Percentiles rank a stretch among this genome's conserved stretches.
Conservation (phyloP, 2,329 filamentous ascomycete genomes). For the Paecilomyces sp. region DNA sequence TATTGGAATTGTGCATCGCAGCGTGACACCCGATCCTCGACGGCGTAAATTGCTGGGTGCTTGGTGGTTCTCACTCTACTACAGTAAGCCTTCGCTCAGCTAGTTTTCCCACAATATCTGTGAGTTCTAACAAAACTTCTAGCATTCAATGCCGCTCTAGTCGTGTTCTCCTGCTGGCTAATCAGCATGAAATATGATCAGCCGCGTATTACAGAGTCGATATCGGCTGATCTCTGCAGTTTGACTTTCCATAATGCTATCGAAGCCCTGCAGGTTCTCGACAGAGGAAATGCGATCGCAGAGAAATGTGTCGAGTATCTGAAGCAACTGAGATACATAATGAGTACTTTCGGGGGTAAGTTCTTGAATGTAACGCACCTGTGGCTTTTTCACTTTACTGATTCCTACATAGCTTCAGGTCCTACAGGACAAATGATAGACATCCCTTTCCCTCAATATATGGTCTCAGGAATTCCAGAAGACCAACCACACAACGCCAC, state of each 20-base stretch:
- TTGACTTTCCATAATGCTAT: slow-evolving; percentile 9
- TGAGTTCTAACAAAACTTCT: background rate
- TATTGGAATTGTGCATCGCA: slow-evolving; percentile 13
- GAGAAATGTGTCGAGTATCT: slow-evolving; percentile 22
- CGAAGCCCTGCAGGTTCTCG: slow-evolving; percentile 15
- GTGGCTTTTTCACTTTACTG: background rate
- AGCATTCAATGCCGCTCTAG: slow-evolving; percentile 26
- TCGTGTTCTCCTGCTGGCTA: slow-evolving; percentile 19
- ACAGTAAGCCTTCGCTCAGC: slow-evolving; percentile 16
- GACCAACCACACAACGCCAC: background rate
- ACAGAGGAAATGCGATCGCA: slow-evolving; percentile 21
- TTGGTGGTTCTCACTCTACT: slow-evolving; percentile 25
- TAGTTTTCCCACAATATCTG: background rate
- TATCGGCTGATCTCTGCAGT: slow-evolving; percentile 5
- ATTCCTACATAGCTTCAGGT: background rate
- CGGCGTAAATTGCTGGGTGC: slow-evolving; percentile 17
- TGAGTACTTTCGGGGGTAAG: background rate
- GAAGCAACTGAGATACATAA: background rate
- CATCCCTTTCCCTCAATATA: background rate
- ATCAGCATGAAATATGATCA: background rate
- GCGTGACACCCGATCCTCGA: slow-evolving; percentile 10
- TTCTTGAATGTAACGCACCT: background rate
- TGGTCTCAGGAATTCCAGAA: background rate
- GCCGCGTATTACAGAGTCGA: slow-evolving; percentile 3
- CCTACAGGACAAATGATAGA: background rate